Evolutionary conservation across 1,284 basidiomycete species (phyloP), one percentile per base, ranked within the genome.

Genomic region (Cutaneotrichosporon sp.): DNA sequence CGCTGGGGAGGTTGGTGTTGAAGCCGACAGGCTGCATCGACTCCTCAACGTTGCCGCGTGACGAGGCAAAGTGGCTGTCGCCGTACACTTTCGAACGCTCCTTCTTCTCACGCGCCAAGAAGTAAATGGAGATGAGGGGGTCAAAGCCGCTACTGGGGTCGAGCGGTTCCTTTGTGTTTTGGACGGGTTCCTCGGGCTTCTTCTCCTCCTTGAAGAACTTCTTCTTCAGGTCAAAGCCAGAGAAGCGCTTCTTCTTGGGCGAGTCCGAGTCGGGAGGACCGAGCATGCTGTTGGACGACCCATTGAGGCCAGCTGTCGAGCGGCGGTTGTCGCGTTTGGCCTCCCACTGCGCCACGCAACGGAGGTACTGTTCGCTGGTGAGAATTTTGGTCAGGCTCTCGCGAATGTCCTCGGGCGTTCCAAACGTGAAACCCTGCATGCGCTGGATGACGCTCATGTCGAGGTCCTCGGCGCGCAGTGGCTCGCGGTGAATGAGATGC

Each of bases 401-500:
- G 68, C 90, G 85, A 55, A 97, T 91, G 20, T 93, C 86, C 10
- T 89, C 86, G 34, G 88, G 84, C 0, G 86, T 79, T 7, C 94
- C 96, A 64, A 98, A 97, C 67, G 97, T 93, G 76, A 98, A 97
- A 1, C 94, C 94, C 42, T 86, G 85, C 94, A 98, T 97, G 51
- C 87, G 86, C 51, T 83, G 81, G 70, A 98, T 83, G 44, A 98
- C 89, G 40, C 84, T 81, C 26, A 80, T 81, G 69, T 97, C 91
- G 39, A 98, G 80, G 58, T 96, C 90, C 54, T 89, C 87, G 0
- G 85, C 76, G 13, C 90, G 85, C 4, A 97, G 81, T 2, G 94
- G 93, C 64, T 90, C 87, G 9, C 94, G 87, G 43, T 85, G 82
- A 4, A 97, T 82, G 59, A 98, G 81, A 72, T 96, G 90, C 1